Percentiles rank a stretch among this genome's conserved stretches.
Evolutionary conservation across 768 basidiomycete genomes (phyloP).

Genomic region (Hirschioporus abietinus): DNA sequence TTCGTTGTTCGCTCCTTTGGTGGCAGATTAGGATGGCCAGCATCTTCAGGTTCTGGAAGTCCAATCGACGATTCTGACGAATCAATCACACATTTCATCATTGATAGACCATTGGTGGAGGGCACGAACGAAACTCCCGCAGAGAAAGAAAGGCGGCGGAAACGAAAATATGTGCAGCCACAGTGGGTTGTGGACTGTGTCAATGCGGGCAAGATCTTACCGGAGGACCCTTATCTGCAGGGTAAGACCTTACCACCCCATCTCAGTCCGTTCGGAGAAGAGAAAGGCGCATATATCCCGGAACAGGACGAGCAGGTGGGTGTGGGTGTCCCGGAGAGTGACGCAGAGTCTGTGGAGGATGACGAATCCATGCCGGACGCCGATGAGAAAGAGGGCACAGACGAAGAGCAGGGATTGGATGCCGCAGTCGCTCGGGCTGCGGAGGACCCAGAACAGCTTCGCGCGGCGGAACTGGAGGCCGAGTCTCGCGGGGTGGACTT

Average conservation of each 20-base stretch:
- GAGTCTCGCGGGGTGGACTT: constrained; percentile 84
- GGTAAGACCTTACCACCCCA: constrained; percentile 89
- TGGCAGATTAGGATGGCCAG: constrained; percentile 86
- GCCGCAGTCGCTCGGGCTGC: constrained; percentile 18
- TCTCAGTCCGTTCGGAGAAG: constrained; percentile 90
- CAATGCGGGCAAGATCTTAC: constrained; percentile 78
- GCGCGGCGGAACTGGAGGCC: constrained; percentile 87
- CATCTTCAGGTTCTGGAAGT: constrained; percentile 76
- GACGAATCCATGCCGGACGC: constrained; percentile 23
- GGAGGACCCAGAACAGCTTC: constrained; percentile 62
- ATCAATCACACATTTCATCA: constrained; percentile 90
- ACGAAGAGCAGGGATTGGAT: constrained; percentile 26
- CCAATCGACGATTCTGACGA: constrained; percentile 73
- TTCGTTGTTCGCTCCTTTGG: constrained; percentile 91
- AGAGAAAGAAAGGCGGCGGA: constrained; percentile 55
- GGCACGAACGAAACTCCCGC: constrained; percentile 42
- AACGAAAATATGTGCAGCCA: constrained; percentile 88
- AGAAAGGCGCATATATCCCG: constrained; percentile 72
- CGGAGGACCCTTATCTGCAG: constrained; percentile 82
- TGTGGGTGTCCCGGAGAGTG: constrained; percentile 27
- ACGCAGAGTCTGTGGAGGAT: constrained; percentile 26
- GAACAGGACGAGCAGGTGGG: constrained; percentile 32
- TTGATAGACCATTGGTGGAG: constrained; percentile 74
- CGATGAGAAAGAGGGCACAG: constrained; percentile 28
- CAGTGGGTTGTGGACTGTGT: constrained; percentile 98